A percentile compares a stretch with the other conserved stretches of the same genome.
These are phyloP conservation scores for Cotoneaster glaucophyllus DNA, from an alignment of 306 rosid genomes.

Conservation along the genomic window DNA sequence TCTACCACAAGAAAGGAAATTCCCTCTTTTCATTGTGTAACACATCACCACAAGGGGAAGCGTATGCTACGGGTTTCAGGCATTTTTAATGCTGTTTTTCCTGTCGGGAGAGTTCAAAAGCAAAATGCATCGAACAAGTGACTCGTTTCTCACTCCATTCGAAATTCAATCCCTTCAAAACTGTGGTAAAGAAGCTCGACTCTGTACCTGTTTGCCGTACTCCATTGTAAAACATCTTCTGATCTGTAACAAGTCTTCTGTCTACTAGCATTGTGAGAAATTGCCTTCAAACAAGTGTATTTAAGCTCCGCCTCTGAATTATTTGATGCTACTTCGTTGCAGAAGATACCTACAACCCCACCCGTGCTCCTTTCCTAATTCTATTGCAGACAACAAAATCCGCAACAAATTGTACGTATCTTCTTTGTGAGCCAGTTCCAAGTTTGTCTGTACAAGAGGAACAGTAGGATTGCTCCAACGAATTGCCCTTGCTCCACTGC, in stretches of 20 bases:
- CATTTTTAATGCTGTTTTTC: background rate
- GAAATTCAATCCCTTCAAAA: background rate
- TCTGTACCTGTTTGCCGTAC: background rate
- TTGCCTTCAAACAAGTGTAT: background rate
- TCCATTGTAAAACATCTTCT: background rate
- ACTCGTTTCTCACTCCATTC: background rate
- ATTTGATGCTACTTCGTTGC: conserved; percentile 55
- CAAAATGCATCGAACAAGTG: background rate
- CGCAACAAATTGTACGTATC: conserved; percentile 58
- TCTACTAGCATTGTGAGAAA: background rate
- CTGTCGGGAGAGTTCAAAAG: background rate
- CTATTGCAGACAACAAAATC: conserved; percentile 46
- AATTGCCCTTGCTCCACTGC: conserved; percentile 33
- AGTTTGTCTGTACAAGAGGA: conserved; percentile 73
- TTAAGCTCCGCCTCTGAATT: background rate
- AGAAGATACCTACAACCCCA: conserved; percentile 70
- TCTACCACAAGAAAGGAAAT: background rate
- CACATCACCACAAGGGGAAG: background rate
- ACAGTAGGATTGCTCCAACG: conserved; percentile 66
- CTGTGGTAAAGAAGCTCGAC: background rate
- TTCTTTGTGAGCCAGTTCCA: conserved; percentile 51
- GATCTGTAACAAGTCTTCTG: background rate
- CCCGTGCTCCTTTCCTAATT: conserved; percentile 53
- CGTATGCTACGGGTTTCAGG: background rate
- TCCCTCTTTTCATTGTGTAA: background rate